phyloP scores from a whole-genome alignment of 2,329 filamentous ascomycete genomes.

The Waltergamsia citrina region DNA sequence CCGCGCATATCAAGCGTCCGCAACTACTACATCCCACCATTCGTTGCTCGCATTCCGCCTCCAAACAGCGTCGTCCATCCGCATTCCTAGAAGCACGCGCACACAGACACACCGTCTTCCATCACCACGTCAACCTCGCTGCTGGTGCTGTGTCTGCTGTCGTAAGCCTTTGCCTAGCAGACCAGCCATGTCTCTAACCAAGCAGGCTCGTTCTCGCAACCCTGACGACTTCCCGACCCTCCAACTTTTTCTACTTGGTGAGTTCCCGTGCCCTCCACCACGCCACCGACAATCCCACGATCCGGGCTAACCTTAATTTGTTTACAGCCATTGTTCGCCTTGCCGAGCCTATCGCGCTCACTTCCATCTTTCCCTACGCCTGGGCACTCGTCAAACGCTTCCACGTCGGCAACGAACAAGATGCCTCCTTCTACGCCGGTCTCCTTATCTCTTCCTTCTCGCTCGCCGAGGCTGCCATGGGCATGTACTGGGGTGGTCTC shows the following conservation, averaged over 20 bases:
- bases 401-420: conserved; percentile 57
- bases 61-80: background rate
- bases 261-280: conserved; percentile 17
- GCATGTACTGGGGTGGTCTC: conserved; percentile 79
- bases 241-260: conserved; percentile 80
- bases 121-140: background rate
- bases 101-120: conserved; percentile 10
- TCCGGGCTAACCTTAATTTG: conserved; percentile 7
- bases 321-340: conserved; percentile 75
- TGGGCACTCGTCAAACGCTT: conserved; percentile 76
- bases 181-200: conserved; percentile 42
- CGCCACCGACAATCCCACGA: background rate
- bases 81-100: background rate
- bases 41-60: background rate
- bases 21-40: background rate
- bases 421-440: conserved; percentile 83
- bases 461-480: conserved; percentile 71
- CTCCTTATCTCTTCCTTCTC: conserved; percentile 81
- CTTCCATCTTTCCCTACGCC: conserved; percentile 87
- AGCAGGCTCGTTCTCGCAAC: conserved; percentile 43
- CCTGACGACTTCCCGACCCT: conserved; percentile 69
- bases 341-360: conserved; percentile 85
- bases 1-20: background rate
- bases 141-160: conserved; percentile 24
- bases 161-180: conserved; percentile 31